Evolutionary conservation across 345 rosid species (phyloP), one percentile per base, ranked within the genome.

Genomic region (Hypericum androsaemum): DNA sequence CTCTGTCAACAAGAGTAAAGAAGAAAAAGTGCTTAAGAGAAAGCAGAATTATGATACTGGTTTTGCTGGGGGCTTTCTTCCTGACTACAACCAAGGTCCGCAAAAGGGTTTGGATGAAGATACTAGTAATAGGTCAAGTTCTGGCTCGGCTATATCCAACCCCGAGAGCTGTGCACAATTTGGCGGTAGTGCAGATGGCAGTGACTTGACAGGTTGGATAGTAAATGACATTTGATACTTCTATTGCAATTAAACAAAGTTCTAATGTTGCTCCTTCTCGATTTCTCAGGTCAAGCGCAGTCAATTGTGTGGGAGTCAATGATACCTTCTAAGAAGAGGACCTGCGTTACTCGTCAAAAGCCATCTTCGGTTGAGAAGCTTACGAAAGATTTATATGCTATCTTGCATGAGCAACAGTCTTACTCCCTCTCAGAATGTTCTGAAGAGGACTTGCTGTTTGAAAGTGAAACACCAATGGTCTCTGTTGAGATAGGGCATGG

Each of bases 401-500:
- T 94, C 48, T 67, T 83, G 73, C 97, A 94, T 65, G 99, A 88
- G 69, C 98, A 92, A 47, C 95, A 88, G 65, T 86, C 84, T 2
- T 88, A 94, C 2, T 83, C 82, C 71, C 79, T 88, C 62, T 88
- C 99, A 48, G 95, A 79, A 51, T 77, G 85, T 43, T 83, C 95
- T 10, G 89, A 88, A 48, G 97, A 88, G 65, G 95, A 88, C 71
- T 84, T 94, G 80, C 89, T 94, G 66, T 73, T 83, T 58, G 99
- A 79, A 50, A 85, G 82, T 57, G 90, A 77, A 58, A 81, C 86
- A 57, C 95, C 95, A 42, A 82, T 94, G 95, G 90, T 84, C 22
- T 86, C 97, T 74, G 92, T 84, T 64, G 99, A 94, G 79, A 77
- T 84, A 62, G 97, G 99, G 64, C 95, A 88, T 70, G 97, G 95